Conservation (phyloP, 768 basidiomycete species). For the Boletus vermiculosoides region DNA sequence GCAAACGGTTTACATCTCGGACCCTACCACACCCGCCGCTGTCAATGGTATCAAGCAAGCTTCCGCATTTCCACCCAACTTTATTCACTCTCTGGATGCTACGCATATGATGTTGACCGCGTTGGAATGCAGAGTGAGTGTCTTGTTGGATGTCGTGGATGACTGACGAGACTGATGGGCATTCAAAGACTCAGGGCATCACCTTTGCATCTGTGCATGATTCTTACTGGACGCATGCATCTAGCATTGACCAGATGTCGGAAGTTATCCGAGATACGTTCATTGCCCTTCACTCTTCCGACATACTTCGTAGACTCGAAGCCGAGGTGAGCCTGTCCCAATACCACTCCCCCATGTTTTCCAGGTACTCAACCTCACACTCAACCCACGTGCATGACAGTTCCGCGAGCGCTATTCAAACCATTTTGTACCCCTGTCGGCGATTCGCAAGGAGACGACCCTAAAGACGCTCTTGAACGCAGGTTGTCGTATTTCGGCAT, state of each 20-base stretch:
- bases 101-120: slow-evolving; percentile 99
- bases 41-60: slow-evolving; percentile 88
- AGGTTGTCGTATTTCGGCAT: slow-evolving; percentile 46
- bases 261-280: slow-evolving; percentile 89
- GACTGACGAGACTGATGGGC: slow-evolving; percentile 6
- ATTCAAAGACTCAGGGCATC: slow-evolving; percentile 59
- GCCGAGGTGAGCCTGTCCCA: slow-evolving; percentile 57
- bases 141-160: not conserved
- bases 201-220: slow-evolving; percentile 97
- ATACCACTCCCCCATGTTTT: not conserved
- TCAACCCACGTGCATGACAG: slow-evolving; percentile 33
- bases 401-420: slow-evolving; percentile 76
- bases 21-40: slow-evolving; percentile 74
- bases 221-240: slow-evolving; percentile 98
- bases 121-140: slow-evolving; percentile 75
- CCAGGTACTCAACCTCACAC: not conserved
- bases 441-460: slow-evolving; percentile 39
- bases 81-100: slow-evolving; percentile 95
- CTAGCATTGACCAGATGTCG: slow-evolving; percentile 84
- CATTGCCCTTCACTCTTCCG: slow-evolving; percentile 85
- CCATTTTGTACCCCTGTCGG: slow-evolving; percentile 60
- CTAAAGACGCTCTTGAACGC: slow-evolving; percentile 42
- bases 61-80: slow-evolving; percentile 98
- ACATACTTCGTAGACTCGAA: slow-evolving; percentile 71
- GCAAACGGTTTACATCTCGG: slow-evolving; percentile 87